Percentiles rank a stretch among this genome's conserved stretches.
phyloP scores from a whole-genome alignment of 2,329 filamentous ascomycete species.

The Tolypocladium pustulatum region DNA sequence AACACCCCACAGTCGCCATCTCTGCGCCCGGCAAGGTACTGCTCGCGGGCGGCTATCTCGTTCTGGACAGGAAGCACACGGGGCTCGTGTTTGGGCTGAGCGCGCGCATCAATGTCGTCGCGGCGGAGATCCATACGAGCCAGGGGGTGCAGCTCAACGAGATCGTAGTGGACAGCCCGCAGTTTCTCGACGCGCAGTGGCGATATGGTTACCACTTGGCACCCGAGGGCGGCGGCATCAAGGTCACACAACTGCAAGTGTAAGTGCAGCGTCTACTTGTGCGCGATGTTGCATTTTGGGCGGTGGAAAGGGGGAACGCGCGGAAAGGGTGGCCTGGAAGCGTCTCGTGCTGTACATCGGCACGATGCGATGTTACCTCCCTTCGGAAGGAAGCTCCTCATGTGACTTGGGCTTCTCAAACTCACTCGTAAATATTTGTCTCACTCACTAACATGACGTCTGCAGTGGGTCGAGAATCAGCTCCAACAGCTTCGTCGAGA shows the following conservation, averaged over 20 bases:
- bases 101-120: conserved; percentile 56
- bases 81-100: conserved; percentile 61
- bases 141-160: conserved; percentile 55
- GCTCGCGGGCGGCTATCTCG: conserved; percentile 87
- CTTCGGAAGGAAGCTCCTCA: no score
- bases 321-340: neutral
- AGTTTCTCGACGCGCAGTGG: conserved; percentile 83
- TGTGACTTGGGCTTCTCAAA: neutral
- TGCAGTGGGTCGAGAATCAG: conserved; percentile 33
- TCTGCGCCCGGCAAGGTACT: conserved; percentile 96
- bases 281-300: neutral
- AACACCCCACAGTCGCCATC: conserved; percentile 43
- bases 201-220: conserved; percentile 68
- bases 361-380: neutral
- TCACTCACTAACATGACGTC: neutral
- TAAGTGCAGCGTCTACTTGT: conserved; percentile 36
- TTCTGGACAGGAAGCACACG: conserved; percentile 79
- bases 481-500: conserved; percentile 83
- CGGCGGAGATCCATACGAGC: conserved; percentile 45
- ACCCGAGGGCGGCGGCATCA: conserved; percentile 65
- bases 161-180: conserved; percentile 82
- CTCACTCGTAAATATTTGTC: no score
- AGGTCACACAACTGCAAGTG: conserved; percentile 69
- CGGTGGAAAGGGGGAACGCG: neutral
- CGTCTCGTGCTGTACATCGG: no score